These are phyloP conservation scores for Ashbya aceris DNA, from an alignment of 1,139 yeast species.

Conservation along the genomic window DNA sequence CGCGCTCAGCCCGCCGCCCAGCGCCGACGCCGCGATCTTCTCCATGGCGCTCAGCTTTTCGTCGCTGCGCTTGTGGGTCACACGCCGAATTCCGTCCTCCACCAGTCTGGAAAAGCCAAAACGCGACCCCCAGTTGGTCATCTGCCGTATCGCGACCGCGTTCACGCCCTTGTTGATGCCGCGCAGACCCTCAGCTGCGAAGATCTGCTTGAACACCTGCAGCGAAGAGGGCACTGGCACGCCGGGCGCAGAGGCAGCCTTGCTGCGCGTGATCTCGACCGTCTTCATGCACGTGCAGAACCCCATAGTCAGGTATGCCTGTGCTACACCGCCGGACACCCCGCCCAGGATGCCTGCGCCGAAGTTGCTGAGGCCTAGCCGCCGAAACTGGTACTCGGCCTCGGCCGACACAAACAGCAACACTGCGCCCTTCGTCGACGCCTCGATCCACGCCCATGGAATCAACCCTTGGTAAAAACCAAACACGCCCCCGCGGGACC, in stretches of 20 bases:
- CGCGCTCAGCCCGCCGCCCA: conserved; percentile 96
- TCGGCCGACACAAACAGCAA: conserved; percentile 86
- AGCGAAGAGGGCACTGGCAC: conserved; percentile 64
- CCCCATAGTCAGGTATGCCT: conserved; percentile 90
- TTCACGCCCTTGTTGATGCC: conserved; percentile 97
- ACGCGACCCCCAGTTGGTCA: conserved; percentile 98
- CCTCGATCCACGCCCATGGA: conserved; percentile 99
- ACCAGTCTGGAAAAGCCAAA: conserved; percentile 89
- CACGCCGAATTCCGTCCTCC: conserved; percentile 67
- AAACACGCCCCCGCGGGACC: conserved; percentile 84
- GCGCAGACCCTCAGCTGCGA: conserved; percentile 72
- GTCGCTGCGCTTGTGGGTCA: conserved; percentile 50
- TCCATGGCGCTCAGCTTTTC: conserved; percentile 65
- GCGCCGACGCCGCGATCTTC: conserved; percentile 74
- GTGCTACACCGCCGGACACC: conserved; percentile 87
- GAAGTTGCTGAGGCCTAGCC: conserved; percentile 60
- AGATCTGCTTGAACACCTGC: conserved; percentile 79
- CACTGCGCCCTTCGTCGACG: conserved; percentile 99
- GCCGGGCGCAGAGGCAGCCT: conserved; percentile 64
- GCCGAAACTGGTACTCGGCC: conserved; percentile 68
- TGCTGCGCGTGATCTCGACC: conserved; percentile 86
- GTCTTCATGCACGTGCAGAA: conserved; percentile 98
- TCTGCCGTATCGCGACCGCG: conserved; percentile 98
- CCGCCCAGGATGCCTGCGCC: conserved; percentile 92
- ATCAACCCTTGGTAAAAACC: conserved; percentile 96